Conservation (phyloP, 176 grass and related monocot genomes). For the Juncus effusus region DNA sequence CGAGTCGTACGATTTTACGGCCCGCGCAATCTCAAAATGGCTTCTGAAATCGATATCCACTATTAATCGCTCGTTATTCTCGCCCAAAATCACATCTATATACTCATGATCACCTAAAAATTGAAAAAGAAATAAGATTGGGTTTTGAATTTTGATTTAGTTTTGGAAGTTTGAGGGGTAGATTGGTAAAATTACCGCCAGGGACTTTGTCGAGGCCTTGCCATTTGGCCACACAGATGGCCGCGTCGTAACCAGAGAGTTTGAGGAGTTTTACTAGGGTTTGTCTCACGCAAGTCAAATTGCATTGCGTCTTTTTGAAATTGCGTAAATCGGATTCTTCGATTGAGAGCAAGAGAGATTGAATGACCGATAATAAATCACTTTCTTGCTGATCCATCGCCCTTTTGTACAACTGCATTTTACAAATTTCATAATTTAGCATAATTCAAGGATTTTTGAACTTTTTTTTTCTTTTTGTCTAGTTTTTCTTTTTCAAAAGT, state of each 20-base stretch:
- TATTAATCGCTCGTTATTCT: slow-evolving; percentile 50
- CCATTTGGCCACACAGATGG: slow-evolving; percentile 76
- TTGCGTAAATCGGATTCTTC: slow-evolving; percentile 47
- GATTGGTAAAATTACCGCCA: slow-evolving; percentile 45
- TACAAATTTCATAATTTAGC: slow-evolving; percentile 9
- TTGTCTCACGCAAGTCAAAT: slow-evolving; percentile 61
- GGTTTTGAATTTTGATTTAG: slow-evolving; percentile 1
- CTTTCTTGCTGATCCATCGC: slow-evolving; percentile 51
- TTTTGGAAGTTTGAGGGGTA: not conserved
- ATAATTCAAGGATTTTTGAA: not conserved
- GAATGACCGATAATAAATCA: slow-evolving; percentile 53
- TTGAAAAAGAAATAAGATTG: slow-evolving; percentile 2
- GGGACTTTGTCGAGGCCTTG: slow-evolving; percentile 74
- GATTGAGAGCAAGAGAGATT: slow-evolving; percentile 63
- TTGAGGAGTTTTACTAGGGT: slow-evolving; percentile 65
- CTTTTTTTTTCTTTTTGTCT: not conserved
- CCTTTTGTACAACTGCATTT: slow-evolving; percentile 63
- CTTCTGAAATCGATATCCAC: slow-evolving; percentile 90
- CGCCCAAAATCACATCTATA: slow-evolving; percentile 53
- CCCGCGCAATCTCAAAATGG: slow-evolving; percentile 96
- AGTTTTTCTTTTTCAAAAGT: slow-evolving; percentile 4
- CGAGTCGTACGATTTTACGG: slow-evolving; percentile 61
- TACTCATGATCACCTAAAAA: slow-evolving; percentile 85
- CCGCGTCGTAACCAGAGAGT: slow-evolving; percentile 66
- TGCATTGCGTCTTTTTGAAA: slow-evolving; percentile 55